Percentiles rank a stretch among this genome's conserved stretches.
Evolutionary conservation across 2,329 filamentous ascomycete genomes (phyloP).

Genomic region (Macrophomina phaseolina): DNA sequence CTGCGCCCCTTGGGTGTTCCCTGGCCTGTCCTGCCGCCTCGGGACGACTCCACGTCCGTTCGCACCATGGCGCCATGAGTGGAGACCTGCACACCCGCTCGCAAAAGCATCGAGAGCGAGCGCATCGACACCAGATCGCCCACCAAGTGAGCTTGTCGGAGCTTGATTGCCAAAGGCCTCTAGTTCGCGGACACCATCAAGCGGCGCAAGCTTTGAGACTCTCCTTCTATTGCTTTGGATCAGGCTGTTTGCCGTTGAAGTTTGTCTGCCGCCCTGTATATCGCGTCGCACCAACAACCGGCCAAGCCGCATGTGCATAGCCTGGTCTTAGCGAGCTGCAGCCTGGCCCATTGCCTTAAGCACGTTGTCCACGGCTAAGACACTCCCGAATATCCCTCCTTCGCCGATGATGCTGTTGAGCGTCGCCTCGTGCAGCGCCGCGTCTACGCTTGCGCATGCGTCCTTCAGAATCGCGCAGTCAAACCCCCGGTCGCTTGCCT

Average conservation of each 20-base stretch:
- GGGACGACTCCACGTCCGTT: neutral
- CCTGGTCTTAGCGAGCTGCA: neutral
- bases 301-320: neutral
- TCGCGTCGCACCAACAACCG: neutral
- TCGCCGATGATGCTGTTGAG: conserved; percentile 31
- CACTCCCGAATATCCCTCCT: conserved; percentile 22
- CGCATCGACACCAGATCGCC: conserved; percentile 4
- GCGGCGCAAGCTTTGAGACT: neutral
- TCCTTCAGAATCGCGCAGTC: conserved; percentile 60
- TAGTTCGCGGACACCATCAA: neutral
- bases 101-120: neutral
- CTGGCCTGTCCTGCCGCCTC: neutral
- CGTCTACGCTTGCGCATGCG: conserved; percentile 43
- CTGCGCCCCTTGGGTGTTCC: neutral
- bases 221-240: neutral
- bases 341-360: conserved; percentile 33
- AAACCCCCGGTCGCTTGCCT: conserved; percentile 62
- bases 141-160: conserved; percentile 17
- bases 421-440: conserved; percentile 39
- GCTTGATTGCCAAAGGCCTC: conserved; percentile 6
- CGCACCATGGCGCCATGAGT: conserved; percentile 9
- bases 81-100: neutral
- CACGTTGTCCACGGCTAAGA: conserved; percentile 30
- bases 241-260: neutral
- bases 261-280: neutral